Percentiles rank a stretch among this genome's conserved stretches.
Evolutionary conservation across 345 rosid species (phyloP).

Genomic region (Euphorbia lathyris): DNA sequence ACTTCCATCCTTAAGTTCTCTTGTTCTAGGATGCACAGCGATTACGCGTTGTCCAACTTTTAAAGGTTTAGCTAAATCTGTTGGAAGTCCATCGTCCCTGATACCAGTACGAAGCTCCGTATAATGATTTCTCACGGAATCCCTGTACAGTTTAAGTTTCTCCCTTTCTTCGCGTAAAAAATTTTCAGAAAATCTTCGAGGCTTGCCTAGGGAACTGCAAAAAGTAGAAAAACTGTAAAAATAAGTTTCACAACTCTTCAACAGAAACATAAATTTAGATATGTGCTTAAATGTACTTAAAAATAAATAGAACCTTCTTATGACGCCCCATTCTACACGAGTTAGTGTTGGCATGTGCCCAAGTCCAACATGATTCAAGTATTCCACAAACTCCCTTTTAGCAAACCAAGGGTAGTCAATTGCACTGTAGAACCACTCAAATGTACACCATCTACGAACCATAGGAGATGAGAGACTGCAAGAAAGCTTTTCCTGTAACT

Average conservation of each 20-base stretch:
- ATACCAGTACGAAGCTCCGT: slow-evolving; percentile 23
- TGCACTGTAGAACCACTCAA: slow-evolving; percentile 37
- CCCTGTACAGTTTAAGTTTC: slow-evolving; percentile 30
- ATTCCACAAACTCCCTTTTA: slow-evolving; percentile 35
- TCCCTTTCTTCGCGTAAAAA: slow-evolving; percentile 29
- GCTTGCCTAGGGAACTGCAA: slow-evolving; percentile 33
- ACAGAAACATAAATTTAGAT: neutral
- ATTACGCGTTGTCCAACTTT: slow-evolving; percentile 30
- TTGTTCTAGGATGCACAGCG: slow-evolving; percentile 30
- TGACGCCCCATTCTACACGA: slow-evolving; percentile 37
- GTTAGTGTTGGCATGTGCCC: slow-evolving; percentile 30
- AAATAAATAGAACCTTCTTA: slow-evolving; percentile 23
- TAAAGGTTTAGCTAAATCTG: slow-evolving; percentile 37
- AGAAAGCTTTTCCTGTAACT: slow-evolving; percentile 24
- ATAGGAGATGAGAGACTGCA: slow-evolving; percentile 22
- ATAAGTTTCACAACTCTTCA: neutral
- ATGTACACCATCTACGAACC: slow-evolving; percentile 29
- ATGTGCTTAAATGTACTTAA: neutral
- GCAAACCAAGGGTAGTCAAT: slow-evolving; percentile 41
- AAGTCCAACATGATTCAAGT: slow-evolving; percentile 35
- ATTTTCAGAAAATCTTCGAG: slow-evolving; percentile 33
- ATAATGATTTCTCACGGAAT: slow-evolving; percentile 35
- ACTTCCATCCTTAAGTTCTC: slow-evolving; percentile 31
- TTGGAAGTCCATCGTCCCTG: slow-evolving; percentile 34
- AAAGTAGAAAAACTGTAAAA: neutral